Conservation (phyloP, 805 yeast species). For the Yarrowia phangngaensis region DNA sequence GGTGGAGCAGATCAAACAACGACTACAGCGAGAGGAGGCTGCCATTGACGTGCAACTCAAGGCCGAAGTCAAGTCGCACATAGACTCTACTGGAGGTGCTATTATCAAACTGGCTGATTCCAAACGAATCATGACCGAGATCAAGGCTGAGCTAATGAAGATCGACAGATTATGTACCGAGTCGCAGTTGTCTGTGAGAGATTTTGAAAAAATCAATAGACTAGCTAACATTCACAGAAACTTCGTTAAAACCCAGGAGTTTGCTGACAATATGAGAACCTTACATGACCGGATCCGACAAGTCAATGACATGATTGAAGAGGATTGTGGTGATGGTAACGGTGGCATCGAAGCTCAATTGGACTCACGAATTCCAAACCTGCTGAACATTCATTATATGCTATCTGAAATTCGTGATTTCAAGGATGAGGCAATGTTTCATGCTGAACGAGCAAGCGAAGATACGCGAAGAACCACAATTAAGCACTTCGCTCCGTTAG, state of each 20-base stretch:
- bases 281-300: slow-evolving; percentile 51
- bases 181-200: slow-evolving; percentile 55
- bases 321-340: slow-evolving; percentile 40
- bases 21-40: slow-evolving; percentile 55
- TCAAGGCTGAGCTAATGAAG: slow-evolving; percentile 35
- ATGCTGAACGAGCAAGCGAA: slow-evolving; percentile 51
- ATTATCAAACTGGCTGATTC: slow-evolving; percentile 40
- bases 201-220: slow-evolving; percentile 64
- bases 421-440: slow-evolving; percentile 63
- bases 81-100: slow-evolving; percentile 49
- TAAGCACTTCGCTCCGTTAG: slow-evolving; percentile 52
- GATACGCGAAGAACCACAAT: slow-evolving; percentile 67
- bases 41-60: slow-evolving; percentile 71
- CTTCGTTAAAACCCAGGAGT: slow-evolving; percentile 62
- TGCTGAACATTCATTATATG: slow-evolving; percentile 65
- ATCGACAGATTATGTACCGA: slow-evolving; percentile 53
- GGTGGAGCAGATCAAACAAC: slow-evolving; percentile 38
- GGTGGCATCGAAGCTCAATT: slow-evolving; percentile 42
- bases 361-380: slow-evolving; percentile 50
- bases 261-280: slow-evolving; percentile 58
- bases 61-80: slow-evolving; percentile 62
- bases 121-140: slow-evolving; percentile 42
- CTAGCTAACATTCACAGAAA: slow-evolving; percentile 68
- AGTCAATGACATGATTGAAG: slow-evolving; percentile 53
- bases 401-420: slow-evolving; percentile 72